Evolutionary conservation across 805 yeast species (phyloP), one percentile per base, ranked within the genome.

Genomic region (Candida piceae): DNA sequence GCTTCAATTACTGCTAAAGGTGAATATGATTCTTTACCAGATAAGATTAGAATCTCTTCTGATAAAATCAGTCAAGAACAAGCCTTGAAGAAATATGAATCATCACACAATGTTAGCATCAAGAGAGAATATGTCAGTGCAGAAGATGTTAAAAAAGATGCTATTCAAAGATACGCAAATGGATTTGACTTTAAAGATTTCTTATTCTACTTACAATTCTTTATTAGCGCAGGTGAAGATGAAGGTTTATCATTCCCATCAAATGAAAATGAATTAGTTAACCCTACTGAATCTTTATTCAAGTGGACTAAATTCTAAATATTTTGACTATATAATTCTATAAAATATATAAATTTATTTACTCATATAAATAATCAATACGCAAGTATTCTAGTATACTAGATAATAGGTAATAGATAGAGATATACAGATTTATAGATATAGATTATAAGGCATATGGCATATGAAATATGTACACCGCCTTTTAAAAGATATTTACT

Each of bases 261-360:
- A 2, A 60, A 60, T 36, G 63, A 68, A 29, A 57, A 62, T 34
- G 76, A 72, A 48, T 42, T 67, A 18, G 55, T 72, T 39, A 72
- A 72, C 51, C 76, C 76, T 4, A 56, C 53, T 24, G 70, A 69
- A 50, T 52, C 62, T 2, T 39, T 63, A 25, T 71, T 68, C 64
- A 68, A 63, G 42, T 71, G 74, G 73, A 53, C 58, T 19, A 62
- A 58, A 39, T 66, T 20, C 17, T 34, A 13, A 21, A 6, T 4
- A 15, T n/a, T 21, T 12, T 4, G 5, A n/a, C n/a, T n/a, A n/a
- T n/a, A n/a, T n/a, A n/a, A n/a, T n/a, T n/a, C n/a, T n/a, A n/a
- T n/a, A n/a, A n/a, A n/a, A n/a, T n/a, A n/a, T n/a, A n/a, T n/a
- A n/a, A n/a, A n/a, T n/a, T n/a, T n/a, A n/a, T n/a, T n/a, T n/a